A percentile compares a stretch with the other conserved stretches of the same genome.
phyloP scores from a whole-genome alignment of 2,329 filamentous ascomycete species.

The Cercospora nicotianae region DNA sequence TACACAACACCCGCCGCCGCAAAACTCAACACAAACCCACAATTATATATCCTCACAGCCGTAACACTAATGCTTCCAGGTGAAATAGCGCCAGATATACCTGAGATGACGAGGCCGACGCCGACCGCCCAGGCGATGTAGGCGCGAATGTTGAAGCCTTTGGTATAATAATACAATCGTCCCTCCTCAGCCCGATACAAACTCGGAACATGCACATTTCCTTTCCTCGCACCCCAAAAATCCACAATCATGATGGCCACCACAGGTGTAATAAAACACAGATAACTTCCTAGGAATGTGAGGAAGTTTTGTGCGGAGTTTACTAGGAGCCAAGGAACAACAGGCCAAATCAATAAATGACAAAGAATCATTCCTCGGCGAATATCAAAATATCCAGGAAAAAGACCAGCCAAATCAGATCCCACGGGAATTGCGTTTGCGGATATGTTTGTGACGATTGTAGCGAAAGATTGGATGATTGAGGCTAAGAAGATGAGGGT shows the following conservation, averaged over 20 bases:
- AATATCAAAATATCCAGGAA: slow-evolving; percentile 48
- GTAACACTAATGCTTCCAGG: slow-evolving; percentile 24
- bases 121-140: slow-evolving; percentile 27
- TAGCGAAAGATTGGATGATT: slow-evolving; percentile 42
- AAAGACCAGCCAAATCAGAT: slow-evolving; percentile 45
- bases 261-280: slow-evolving; percentile 46
- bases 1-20: slow-evolving; percentile 21
- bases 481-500: slow-evolving; percentile 45
- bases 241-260: slow-evolving; percentile 44
- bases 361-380: slow-evolving; percentile 46
- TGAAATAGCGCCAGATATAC: slow-evolving; percentile 23
- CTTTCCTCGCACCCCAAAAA: slow-evolving; percentile 43
- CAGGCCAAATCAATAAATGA: slow-evolving; percentile 39
- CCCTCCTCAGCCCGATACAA: slow-evolving; percentile 36
- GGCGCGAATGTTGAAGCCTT: slow-evolving; percentile 28
- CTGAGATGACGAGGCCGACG: slow-evolving; percentile 28
- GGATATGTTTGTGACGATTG: slow-evolving; percentile 48
- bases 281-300: slow-evolving; percentile 47
- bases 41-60: slow-evolving; percentile 29
- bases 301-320: slow-evolving; percentile 44
- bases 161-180: slow-evolving; percentile 25
- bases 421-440: slow-evolving; percentile 47
- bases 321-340: slow-evolving; percentile 49
- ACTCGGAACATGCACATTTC: slow-evolving; percentile 45
- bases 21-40: slow-evolving; percentile 27